These are phyloP conservation scores for Ustilago crameri DNA, from an alignment of 1,284 basidiomycete genomes.

Conservation along the genomic window DNA sequence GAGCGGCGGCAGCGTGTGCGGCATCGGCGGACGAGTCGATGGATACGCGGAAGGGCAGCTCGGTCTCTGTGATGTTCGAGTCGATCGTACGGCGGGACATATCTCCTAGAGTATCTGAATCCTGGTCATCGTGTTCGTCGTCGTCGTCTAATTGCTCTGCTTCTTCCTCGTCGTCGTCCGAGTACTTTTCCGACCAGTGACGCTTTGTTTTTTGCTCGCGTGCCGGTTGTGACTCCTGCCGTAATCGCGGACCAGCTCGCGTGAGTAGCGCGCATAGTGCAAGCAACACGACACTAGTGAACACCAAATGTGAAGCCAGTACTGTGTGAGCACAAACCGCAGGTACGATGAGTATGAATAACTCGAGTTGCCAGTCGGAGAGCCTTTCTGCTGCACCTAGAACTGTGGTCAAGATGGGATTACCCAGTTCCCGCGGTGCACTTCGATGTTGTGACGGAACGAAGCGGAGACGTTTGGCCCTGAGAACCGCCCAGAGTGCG, in stretches of 20 bases:
- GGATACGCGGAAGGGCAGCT: slow-evolving; percentile 51
- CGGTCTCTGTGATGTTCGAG: slow-evolving; percentile 1
- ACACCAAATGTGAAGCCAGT: slow-evolving; percentile 74
- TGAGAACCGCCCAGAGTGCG: slow-evolving; percentile 19
- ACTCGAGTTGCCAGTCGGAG: slow-evolving; percentile 71
- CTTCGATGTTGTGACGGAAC: slow-evolving; percentile 7
- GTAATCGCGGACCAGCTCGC: slow-evolving; percentile 5
- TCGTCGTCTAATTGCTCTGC: slow-evolving; percentile 37
- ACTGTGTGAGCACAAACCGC: slow-evolving; percentile 82
- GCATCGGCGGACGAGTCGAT: slow-evolving; percentile 57
- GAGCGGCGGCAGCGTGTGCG: slow-evolving; percentile 46
- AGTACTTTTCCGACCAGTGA: slow-evolving; percentile 52
- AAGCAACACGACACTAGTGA: slow-evolving; percentile 73
- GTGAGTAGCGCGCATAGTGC: slow-evolving; percentile 1
- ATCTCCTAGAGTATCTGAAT: neutral
- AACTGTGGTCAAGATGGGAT: neutral
- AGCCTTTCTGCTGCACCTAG: slow-evolving; percentile 1
- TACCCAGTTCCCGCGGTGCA: neutral
- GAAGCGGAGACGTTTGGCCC: slow-evolving; percentile 26
- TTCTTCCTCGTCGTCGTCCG: slow-evolving; percentile 38
- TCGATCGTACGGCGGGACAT: neutral
- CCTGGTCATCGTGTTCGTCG: slow-evolving; percentile 8
- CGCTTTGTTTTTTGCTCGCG: slow-evolving; percentile 13
- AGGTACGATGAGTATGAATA: slow-evolving; percentile 77
- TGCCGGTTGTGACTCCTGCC: neutral